Evolutionary conservation across 192 early-diverging fungal species (phyloP).

Genomic region (Allomyces macrogynus): DNA sequence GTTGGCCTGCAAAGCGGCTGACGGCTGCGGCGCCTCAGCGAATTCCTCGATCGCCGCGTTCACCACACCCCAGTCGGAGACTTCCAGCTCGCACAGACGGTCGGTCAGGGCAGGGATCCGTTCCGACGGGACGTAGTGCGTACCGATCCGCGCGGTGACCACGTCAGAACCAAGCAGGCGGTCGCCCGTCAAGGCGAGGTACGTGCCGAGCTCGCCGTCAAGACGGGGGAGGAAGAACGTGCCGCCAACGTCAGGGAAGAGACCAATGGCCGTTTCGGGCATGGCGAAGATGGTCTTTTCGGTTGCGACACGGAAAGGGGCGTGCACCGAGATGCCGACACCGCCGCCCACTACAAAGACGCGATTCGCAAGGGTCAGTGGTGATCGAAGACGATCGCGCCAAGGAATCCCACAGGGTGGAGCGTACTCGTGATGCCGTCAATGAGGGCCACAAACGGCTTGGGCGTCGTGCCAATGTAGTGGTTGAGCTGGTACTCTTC

Average conservation of each 20-base stretch:
- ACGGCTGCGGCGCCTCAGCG: conserved; percentile 30
- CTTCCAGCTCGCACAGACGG: conserved; percentile 58
- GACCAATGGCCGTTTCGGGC: conserved; percentile 91
- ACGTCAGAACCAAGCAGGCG: conserved; percentile 63
- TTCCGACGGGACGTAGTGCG: conserved; percentile 82
- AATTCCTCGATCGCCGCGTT: conserved; percentile 85
- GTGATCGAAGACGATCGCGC: too few species aligned
- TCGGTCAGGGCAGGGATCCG: conserved; percentile 58
- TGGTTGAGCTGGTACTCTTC: conserved; percentile 87
- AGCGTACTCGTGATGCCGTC: conserved; percentile 60
- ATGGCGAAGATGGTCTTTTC: conserved; percentile 91
- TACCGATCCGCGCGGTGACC: conserved; percentile 82
- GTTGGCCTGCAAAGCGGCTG: conserved; percentile 10
- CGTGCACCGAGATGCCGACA: conserved; percentile 85
- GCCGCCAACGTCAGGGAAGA: conserved; percentile 92
- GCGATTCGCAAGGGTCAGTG: too few species aligned
- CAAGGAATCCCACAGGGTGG: too few species aligned
- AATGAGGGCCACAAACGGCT: conserved; percentile 73
- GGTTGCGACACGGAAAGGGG: conserved; percentile 86
- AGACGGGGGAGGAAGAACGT: conserved; percentile 84
- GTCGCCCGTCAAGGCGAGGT: conserved; percentile 72
- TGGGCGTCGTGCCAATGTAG: conserved; percentile 65
- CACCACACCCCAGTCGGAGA: conserved; percentile 51
- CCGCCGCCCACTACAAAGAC: conserved; percentile 75
- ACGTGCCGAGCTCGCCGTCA: conserved; percentile 85